Conservation (phyloP, 176 grass and related monocot species). For the Carex scoparia region DNA sequence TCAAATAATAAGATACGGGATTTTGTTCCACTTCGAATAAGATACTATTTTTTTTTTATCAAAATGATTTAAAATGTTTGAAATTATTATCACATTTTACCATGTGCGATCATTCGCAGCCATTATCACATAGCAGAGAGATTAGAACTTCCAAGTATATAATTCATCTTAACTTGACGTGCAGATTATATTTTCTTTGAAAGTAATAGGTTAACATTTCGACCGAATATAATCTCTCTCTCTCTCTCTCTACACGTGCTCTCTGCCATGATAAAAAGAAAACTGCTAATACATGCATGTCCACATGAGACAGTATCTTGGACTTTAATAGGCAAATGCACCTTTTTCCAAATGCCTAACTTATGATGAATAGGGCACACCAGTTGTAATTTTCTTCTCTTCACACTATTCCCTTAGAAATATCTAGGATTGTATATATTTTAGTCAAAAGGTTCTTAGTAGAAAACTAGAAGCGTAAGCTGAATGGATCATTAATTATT, state of each 20-base stretch:
- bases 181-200: not conserved
- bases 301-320: constrained; percentile 2
- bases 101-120: not conserved
- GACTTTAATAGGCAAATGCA: not conserved
- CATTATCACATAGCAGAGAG: not conserved
- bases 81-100: not conserved
- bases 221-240: not conserved
- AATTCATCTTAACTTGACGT: not conserved
- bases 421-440: not conserved
- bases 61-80: not conserved
- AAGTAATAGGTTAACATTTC: not conserved
- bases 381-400: not conserved
- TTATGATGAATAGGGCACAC: not conserved
- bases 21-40: not conserved
- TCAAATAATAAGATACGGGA: not conserved
- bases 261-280: constrained; percentile 25
- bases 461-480: not conserved
- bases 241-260: not conserved
- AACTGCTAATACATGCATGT: not conserved
- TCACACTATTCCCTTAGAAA: constrained; percentile 2
- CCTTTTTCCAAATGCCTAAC: not conserved
- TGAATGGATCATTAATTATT: not conserved
- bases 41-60: not conserved
- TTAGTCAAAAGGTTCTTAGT: not conserved
- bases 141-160: not conserved